Conservation (phyloP, 2,329 filamentous ascomycete genomes). For the Hypoxylon sp. region DNA sequence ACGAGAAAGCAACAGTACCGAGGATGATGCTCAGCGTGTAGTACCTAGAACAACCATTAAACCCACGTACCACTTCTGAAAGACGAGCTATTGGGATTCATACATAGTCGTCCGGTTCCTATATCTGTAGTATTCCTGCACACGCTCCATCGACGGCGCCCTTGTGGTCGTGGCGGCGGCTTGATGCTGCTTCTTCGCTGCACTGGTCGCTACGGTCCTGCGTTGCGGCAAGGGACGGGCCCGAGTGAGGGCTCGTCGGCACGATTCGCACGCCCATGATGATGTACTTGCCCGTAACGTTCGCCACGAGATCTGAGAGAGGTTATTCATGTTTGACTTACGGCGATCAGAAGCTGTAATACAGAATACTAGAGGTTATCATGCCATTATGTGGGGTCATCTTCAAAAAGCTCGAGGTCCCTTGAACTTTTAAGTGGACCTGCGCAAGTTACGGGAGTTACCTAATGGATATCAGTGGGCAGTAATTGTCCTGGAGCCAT, state of each 20-base stretch:
- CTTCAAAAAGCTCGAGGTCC: constrained; percentile 12
- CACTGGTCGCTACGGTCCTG: constrained; percentile 40
- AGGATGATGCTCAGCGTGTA: constrained; percentile 81
- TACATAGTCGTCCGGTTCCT: constrained; percentile 75
- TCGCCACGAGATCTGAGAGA: constrained; percentile 50
- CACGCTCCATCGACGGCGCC: constrained; percentile 68
- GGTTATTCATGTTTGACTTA: constrained; percentile 51
- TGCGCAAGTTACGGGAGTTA: no score
- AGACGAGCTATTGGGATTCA: constrained; percentile 41
- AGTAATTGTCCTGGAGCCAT: no score
- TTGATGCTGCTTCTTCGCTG: constrained; percentile 42
- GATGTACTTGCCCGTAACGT: constrained; percentile 37
- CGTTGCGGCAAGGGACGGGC: constrained; percentile 35
- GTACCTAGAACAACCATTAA: constrained; percentile 57
- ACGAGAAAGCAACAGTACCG: constrained; percentile 80
- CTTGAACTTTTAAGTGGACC: constrained; percentile 25
- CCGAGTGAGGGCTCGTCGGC: constrained; percentile 40
- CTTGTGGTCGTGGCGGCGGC: constrained; percentile 33
- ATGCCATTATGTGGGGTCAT: constrained; percentile 29
- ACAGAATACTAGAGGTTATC: no score
- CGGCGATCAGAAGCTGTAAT: constrained; percentile 9
- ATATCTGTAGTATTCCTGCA: constrained; percentile 69
- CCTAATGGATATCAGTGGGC: no score
- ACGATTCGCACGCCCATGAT: constrained; percentile 46
- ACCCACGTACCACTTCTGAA: no score